Evolutionary conservation across 108 stramenopile genomes (phyloP), one percentile per base, ranked within the genome.

Genomic region (Fragilariopsis cylindrus): DNA sequence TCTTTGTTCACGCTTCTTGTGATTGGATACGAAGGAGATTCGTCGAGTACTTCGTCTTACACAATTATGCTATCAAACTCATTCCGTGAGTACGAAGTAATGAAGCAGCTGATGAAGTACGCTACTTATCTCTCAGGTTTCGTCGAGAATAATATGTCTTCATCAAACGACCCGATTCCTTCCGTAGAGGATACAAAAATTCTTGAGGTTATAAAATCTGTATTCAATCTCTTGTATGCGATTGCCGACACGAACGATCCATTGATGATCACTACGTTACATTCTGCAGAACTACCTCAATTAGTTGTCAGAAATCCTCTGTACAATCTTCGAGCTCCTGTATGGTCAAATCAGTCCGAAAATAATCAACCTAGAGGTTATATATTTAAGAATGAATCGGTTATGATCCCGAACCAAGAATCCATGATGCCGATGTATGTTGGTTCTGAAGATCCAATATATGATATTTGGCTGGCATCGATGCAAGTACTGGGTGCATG

Each of bases 401-500:
- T 44, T 19, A 68, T 50, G 72, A 56, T 66, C 15, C 70, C 43
- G 66, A 72, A 44, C 60, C 16, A 52, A 48, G 45, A 21, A 18
- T 42, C 46, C 9, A 45, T 41, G 16, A 50, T 65, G 19, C 45
- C 48, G 16, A 50, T 65, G 19, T 39, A 46, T 9, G 52, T 75
- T 6, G 75, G 75, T 7, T 52, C 63, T 16, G 50, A 60, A 30
- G 82, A 83, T 63, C 77, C 82, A 3, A 9, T 73, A 4, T 76
- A 75, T 69, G 44, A 43, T 16, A 74, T 78, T 41, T 83, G 82
- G 82, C 45, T 70, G 54, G 74, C 82, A 16, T 65, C 82, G 3
- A 78, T 83, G 50, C 68, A 69, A 55, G 60, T 82, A 64, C 7
- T 82, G 39, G 62, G 62, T 16, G 63, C 71, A 54, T 60, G 53